These are phyloP conservation scores for Colletotrichum lupini DNA, from an alignment of 2,329 filamentous ascomycete species.

Conservation along the genomic window DNA sequence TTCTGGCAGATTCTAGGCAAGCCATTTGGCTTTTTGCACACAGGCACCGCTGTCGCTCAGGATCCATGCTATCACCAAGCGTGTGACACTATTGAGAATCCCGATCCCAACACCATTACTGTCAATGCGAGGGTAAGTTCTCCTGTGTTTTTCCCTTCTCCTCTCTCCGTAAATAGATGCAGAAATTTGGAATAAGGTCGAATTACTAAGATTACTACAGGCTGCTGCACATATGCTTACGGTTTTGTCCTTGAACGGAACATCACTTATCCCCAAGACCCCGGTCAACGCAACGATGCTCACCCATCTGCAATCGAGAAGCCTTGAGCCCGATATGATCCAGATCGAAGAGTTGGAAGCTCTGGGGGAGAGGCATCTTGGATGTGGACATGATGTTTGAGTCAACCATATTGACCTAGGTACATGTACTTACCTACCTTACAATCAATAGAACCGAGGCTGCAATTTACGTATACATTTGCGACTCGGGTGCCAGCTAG, in stretches of 20 bases:
- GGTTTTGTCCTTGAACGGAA: slow-evolving; percentile 44
- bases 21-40: slow-evolving; percentile 68
- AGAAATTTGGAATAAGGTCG: rapidly evolving
- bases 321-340: slow-evolving; percentile 35
- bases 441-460: too few species aligned
- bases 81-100: slow-evolving; percentile 53
- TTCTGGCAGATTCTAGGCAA: slow-evolving; percentile 65
- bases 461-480: too few species aligned
- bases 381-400: slow-evolving; percentile 47
- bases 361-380: slow-evolving; percentile 47
- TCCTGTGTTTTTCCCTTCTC: too few species aligned
- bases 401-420: not conserved
- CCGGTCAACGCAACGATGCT: slow-evolving; percentile 40
- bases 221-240: slow-evolving; percentile 47
- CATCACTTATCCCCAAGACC: slow-evolving; percentile 45
- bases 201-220: slow-evolving; percentile 3
- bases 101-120: slow-evolving; percentile 49
- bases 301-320: slow-evolving; percentile 35
- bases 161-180: rapidly evolving
- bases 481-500: too few species aligned
- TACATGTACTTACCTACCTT: too few species aligned
- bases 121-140: slow-evolving; percentile 43
- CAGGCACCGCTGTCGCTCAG: slow-evolving; percentile 65
- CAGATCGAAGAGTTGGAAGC: slow-evolving; percentile 47
- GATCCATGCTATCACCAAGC: slow-evolving; percentile 48